phyloP scores from a whole-genome alignment of 352 stramenopile genomes.

The Phytophthora constricta region DNA sequence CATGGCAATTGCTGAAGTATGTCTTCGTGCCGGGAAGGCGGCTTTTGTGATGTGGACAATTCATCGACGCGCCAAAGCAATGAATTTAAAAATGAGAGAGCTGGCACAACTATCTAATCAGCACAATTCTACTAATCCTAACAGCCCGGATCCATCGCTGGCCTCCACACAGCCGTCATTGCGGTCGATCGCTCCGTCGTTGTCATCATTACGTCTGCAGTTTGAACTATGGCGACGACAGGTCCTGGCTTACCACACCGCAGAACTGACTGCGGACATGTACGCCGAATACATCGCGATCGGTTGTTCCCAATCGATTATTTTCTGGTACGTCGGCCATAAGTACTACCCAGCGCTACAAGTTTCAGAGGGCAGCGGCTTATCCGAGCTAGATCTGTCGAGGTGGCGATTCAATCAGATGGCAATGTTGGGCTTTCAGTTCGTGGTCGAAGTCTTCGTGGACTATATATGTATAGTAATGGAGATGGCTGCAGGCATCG shows the following conservation, averaged over 20 bases:
- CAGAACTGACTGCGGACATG: constrained; percentile 43
- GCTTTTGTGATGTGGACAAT: constrained; percentile 10
- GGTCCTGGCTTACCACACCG: constrained; percentile 28
- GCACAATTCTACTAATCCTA: too few species aligned
- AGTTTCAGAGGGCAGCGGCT: neutral
- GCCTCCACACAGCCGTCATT: too few species aligned
- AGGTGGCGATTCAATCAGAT: constrained; percentile 6
- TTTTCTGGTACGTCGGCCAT: constrained; percentile 39
- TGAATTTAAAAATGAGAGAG: neutral
- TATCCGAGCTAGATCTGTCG: neutral
- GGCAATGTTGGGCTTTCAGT: constrained; percentile 17
- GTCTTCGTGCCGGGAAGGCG: constrained; percentile 18
- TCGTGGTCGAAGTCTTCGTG: constrained; percentile 20
- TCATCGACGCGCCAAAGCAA: neutral
- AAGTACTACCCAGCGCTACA: constrained; percentile 20
- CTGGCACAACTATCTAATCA: neutral
- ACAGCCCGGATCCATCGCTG: too few species aligned
- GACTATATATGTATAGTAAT: constrained; percentile 27
- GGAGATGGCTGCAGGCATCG: constrained; percentile 26
- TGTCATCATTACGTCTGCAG: neutral
- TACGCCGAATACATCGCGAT: constrained; percentile 51
- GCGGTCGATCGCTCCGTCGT: neutral
- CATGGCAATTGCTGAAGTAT: constrained; percentile 30
- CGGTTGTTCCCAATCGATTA: constrained; percentile 37
- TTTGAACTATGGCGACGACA: constrained; percentile 29